Evolutionary conservation across 2,329 filamentous ascomycete species (phyloP), one percentile per base, ranked within the genome.

Genomic region (Colletotrichum liriopes): DNA sequence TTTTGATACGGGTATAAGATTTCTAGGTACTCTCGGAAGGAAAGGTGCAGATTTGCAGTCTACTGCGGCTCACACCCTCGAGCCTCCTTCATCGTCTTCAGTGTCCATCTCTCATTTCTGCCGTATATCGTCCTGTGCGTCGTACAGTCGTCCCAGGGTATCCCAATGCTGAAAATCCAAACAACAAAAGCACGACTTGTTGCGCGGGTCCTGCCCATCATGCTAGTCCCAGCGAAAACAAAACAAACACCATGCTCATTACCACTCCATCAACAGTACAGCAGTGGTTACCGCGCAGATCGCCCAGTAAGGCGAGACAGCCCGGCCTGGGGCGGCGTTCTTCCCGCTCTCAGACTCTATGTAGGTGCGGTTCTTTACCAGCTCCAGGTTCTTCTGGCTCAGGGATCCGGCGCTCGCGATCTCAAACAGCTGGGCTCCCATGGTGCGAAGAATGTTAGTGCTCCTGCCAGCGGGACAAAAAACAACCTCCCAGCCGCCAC

Each of bases 401-500:
- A 88, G 77, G 26, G 76, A 77, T 1, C 86, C 84, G 1, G 81
- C 80, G 14, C 79, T 81, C 26, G 85, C 87, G 26, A 91, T 79
- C 72, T 84, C 80, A 32, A 82, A 81, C 75, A 91, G 78, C 78
- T 90, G 84, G 16, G 82, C 77, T 20, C 85, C 84, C 75, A 90
- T 85, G 6, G 87, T 86, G 39, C 80, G 81, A 43, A 91, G 79
- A 72, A 91, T 91, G 76, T 90, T 86, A 47, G 89, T 91, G 73
- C 88, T 90, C 62, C 89, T 81, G 12, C 89, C 89, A 16, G 78
- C 78, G 1, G 94, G 94, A 79, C 94, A 96, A 80, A 96, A 94
- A 12, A 93, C 87, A 18, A 96, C 87, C 79, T 95, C 90, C 86
- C 93, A 96, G 0, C 93, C 93, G 29, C 92, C 93, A 23, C 94